Percentiles rank a stretch among this genome's conserved stretches.
These are phyloP conservation scores for Boletus huronensis DNA, from an alignment of 768 basidiomycete genomes.

Conservation along the genomic window DNA sequence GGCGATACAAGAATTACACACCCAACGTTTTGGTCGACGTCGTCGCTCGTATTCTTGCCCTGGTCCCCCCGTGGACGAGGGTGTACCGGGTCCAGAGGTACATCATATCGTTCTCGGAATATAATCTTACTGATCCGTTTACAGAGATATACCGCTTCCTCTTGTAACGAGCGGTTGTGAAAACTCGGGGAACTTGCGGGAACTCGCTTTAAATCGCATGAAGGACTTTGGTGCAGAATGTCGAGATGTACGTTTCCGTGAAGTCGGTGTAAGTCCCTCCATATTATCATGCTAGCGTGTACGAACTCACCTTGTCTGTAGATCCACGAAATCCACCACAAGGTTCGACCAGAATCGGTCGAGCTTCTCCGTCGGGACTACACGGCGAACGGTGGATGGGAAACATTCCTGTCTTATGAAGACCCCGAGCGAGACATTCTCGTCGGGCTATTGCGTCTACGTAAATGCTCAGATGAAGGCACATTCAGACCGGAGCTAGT, in stretches of 20 bases:
- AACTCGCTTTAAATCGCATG: constrained; percentile 95
- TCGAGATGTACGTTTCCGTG: constrained; percentile 94
- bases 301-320: constrained; percentile 29
- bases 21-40: constrained; percentile 98
- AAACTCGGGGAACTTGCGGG: constrained; percentile 94
- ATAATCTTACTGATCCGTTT: neutral
- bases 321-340: constrained; percentile 99
- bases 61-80: constrained; percentile 98
- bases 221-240: constrained; percentile 99
- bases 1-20: constrained; percentile 98
- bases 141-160: constrained; percentile 93
- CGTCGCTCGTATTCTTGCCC: constrained; percentile 90
- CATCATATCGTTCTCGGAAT: constrained; percentile 15
- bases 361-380: constrained; percentile 96
- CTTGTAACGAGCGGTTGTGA: constrained; percentile 96
- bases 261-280: constrained; percentile 79
- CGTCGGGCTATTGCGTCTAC: constrained; percentile 83
- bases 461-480: constrained; percentile 96
- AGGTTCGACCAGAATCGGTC: constrained; percentile 91
- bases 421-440: constrained; percentile 97
- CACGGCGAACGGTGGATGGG: constrained; percentile 97
- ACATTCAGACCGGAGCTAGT: constrained; percentile 94
- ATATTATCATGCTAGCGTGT: neutral
- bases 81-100: constrained; percentile 97
- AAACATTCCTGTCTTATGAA: constrained; percentile 98